Evolutionary conservation across 108 stramenopile species (phyloP), one percentile per base, ranked within the genome.

Genomic region (Poteriospumella lacustris): DNA sequence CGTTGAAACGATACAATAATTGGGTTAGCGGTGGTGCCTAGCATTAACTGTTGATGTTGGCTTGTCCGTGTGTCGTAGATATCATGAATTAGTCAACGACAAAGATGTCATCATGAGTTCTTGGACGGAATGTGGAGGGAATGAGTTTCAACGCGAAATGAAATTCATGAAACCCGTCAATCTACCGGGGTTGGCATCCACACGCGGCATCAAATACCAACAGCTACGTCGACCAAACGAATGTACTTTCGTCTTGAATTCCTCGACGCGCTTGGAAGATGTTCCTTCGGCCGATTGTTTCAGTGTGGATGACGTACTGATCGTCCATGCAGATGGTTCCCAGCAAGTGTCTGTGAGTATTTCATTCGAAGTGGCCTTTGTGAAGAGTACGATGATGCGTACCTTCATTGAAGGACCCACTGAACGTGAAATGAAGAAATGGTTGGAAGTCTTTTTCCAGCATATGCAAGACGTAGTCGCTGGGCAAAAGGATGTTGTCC

Each of bases 201-300:
- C 60, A 34, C 60, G 60, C 5, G 60, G 60, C 28, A 34, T 64
- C 5, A 64, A 64, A 24, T 19, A 34, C 3, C 60, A 64, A 64
- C 3, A 33, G 3, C 36, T 12, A 5, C 28, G 36, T 3, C 28
- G 31, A 34, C 36, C 36, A 34, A 34, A 34, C 5, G 15, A 64
- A 12, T 3, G 5, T 26, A 34, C 33, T 3, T 24, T 64, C 3
- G 5, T 64, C 3, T 24, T 64, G 3, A 34, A 24, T 24, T 64
- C 60, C 31, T 64, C 60, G 3, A 64, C 60, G 28, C 60, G 24
- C 36, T 24, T 64, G 5, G 60, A 19, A 64, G 60, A 64, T 64
- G 60, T 64, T 64, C 60, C 60, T 64, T 3, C 60, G 9, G 60
- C 60, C 9, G 60, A 64, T 64, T 31, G 29, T 34, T 64, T 64